Conservation (phyloP, 192 early-diverging fungal genomes). For the Coemansia sp. region DNA sequence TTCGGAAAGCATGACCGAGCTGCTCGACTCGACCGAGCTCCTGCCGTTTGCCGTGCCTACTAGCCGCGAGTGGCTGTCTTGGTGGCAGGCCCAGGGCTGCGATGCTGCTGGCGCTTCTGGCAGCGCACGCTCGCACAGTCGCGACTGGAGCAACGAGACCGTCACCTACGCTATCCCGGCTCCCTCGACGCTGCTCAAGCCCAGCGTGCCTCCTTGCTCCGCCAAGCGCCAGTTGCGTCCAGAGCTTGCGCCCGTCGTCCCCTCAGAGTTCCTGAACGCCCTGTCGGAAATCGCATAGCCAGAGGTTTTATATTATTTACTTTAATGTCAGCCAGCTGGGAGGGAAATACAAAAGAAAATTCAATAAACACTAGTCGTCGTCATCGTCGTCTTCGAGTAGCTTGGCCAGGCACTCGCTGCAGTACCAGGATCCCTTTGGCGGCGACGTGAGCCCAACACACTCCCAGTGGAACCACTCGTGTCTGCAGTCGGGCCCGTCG, state of each 20-base stretch:
- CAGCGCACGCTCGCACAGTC: conserved; percentile 14
- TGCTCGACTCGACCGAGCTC: conserved; percentile 55
- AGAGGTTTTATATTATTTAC: neutral
- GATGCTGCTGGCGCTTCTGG: neutral
- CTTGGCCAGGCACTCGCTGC: conserved; percentile 48
- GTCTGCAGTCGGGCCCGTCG: conserved; percentile 44
- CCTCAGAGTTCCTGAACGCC: conserved; percentile 38
- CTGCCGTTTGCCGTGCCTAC: conserved; percentile 64
- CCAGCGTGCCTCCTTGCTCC: neutral
- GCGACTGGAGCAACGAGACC: conserved; percentile 51
- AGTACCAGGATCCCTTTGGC: conserved; percentile 59
- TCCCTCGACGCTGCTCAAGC: neutral
- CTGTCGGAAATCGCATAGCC: conserved; percentile 24
- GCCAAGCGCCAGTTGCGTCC: neutral
- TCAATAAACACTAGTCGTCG: neutral
- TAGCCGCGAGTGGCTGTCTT: conserved; percentile 48
- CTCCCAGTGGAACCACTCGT: conserved; percentile 61
- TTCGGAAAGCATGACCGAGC: conserved; percentile 53
- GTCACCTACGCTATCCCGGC: conserved; percentile 11
- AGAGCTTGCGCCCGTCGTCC: conserved; percentile 44
- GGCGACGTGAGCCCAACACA: conserved; percentile 54
- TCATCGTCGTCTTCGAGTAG: conserved; percentile 38
- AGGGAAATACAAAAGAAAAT: neutral
- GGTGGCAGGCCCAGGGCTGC: conserved; percentile 35
- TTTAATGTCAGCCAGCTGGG: neutral